Evolutionary conservation across 192 early-diverging fungal species (phyloP).

Genomic region (Spizellomyces sp.): DNA sequence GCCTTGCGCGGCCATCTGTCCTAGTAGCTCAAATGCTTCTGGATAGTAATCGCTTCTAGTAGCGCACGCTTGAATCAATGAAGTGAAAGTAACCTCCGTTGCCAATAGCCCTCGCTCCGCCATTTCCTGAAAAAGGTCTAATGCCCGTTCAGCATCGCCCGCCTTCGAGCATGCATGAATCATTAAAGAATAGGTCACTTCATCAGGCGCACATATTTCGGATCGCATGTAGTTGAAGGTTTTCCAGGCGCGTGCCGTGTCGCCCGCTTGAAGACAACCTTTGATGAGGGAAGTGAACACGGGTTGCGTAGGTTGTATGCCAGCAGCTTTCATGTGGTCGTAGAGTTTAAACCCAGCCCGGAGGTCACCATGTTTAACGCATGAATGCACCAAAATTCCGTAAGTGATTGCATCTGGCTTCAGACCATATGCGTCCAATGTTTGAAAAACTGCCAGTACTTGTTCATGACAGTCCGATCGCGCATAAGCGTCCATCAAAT

Average conservation of each 20-base stretch:
- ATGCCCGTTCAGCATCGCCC: conserved; percentile 83
- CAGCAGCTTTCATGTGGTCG: conserved; percentile 67
- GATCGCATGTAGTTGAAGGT: conserved; percentile 86
- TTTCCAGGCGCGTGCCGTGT: conserved; percentile 83
- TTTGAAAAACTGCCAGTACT: conserved; percentile 66
- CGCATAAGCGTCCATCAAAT: conserved; percentile 81
- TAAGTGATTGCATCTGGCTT: conserved; percentile 70
- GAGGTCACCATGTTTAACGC: conserved; percentile 56
- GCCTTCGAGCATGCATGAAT: conserved; percentile 87
- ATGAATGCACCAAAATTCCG: conserved; percentile 72
- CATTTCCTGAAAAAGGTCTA: conserved; percentile 93
- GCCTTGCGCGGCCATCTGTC: conserved; percentile 85
- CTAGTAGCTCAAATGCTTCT: conserved; percentile 77
- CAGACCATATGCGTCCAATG: conserved; percentile 52
- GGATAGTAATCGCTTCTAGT: conserved; percentile 79
- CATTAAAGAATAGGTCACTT: conserved; percentile 84
- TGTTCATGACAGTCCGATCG: conserved; percentile 63
- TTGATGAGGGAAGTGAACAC: conserved; percentile 84
- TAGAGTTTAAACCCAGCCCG: conserved; percentile 78
- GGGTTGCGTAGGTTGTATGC: conserved; percentile 45
- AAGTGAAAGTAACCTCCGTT: conserved; percentile 85
- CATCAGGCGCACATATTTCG: conserved; percentile 76
- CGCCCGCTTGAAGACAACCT: conserved; percentile 71
- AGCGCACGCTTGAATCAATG: conserved; percentile 83
- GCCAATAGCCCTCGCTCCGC: conserved; percentile 64